phyloP scores from a whole-genome alignment of 257 asterid species.

The Perilla frutescens region DNA sequence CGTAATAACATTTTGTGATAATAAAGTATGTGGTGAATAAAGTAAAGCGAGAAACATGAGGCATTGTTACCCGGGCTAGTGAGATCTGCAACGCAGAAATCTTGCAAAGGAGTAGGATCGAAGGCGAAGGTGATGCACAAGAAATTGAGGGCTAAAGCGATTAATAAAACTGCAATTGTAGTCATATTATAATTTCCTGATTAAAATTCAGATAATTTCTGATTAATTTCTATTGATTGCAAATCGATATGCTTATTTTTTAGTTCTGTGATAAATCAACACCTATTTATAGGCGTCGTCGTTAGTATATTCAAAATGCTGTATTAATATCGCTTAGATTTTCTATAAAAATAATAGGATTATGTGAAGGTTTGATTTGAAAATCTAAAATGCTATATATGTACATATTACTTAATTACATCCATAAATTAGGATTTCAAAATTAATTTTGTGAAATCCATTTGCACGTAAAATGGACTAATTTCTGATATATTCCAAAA shows the following conservation, averaged over 20 bases:
- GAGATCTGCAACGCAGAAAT: constrained; percentile 18
- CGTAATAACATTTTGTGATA: too few species aligned
- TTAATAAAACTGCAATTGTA: too few species aligned
- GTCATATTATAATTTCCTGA: too few species aligned
- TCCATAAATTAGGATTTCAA: neutral
- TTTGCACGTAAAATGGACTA: neutral
- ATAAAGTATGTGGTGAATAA: too few species aligned
- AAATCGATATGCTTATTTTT: neutral
- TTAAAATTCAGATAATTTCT: too few species aligned
- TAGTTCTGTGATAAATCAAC: neutral
- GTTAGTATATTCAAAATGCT: neutral
- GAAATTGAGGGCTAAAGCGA: neutral
- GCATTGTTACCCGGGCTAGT: neutral
- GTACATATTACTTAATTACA: neutral
- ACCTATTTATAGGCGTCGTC: neutral
- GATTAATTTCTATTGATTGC: neutral
- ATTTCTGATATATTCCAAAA: neutral
- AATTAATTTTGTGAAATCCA: neutral
- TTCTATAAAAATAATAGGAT: neutral
- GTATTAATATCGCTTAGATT: neutral
- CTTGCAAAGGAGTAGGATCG: constrained; percentile 28
- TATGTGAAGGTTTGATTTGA: too few species aligned
- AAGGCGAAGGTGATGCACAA: constrained; percentile 25
- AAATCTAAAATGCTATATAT: too few species aligned
- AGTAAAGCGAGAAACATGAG: neutral